Evolutionary conservation across 1,284 basidiomycete genomes (phyloP).

Genomic region (Austroboletus rostrupii): DNA sequence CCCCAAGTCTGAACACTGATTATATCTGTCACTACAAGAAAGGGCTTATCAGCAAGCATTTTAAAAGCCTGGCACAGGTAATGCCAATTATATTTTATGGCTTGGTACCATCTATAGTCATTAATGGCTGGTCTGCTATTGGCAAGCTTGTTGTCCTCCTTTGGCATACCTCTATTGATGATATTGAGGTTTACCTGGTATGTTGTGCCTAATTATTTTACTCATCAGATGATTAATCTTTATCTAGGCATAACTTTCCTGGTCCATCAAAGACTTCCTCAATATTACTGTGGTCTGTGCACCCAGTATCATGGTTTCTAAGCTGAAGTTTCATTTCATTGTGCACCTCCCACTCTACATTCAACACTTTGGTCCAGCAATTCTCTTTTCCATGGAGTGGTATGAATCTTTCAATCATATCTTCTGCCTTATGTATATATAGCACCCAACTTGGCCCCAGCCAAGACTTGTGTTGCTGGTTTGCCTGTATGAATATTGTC

Average conservation of each 20-base stretch:
- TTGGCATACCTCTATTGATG: conserved; percentile 27
- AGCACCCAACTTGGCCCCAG: conserved; percentile 15
- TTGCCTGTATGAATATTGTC: conserved; percentile 10
- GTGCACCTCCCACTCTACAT: conserved; percentile 11
- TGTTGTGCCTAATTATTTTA: not conserved
- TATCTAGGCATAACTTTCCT: too few relatives aligned
- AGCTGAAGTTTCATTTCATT: conserved; percentile 17
- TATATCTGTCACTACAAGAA: conserved; percentile 9
- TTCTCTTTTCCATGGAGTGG: conserved; percentile 9
- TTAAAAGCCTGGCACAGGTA: too few relatives aligned
- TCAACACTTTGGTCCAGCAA: conserved; percentile 4
- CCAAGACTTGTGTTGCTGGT: conserved; percentile 7
- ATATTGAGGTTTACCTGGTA: conserved; percentile 22
- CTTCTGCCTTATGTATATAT: conserved; percentile 8
- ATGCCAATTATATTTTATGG: conserved; percentile 25
- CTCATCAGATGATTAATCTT: conserved; percentile 1
- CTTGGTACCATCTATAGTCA: conserved; percentile 17
- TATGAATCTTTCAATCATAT: conserved; percentile 10
- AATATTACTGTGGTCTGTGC: conserved; percentile 10
- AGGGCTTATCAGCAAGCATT: conserved; percentile 21
- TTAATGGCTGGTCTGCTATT: conserved; percentile 22
- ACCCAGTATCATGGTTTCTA: conserved; percentile 13
- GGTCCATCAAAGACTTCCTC: conserved; percentile 22
- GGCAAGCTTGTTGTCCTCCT: conserved; percentile 24
- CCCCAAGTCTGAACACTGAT: conserved; percentile 1